Percentiles rank a stretch among this genome's conserved stretches.
Conservation (phyloP, 2,329 filamentous ascomycete genomes). For the Fusarium stilboides region DNA sequence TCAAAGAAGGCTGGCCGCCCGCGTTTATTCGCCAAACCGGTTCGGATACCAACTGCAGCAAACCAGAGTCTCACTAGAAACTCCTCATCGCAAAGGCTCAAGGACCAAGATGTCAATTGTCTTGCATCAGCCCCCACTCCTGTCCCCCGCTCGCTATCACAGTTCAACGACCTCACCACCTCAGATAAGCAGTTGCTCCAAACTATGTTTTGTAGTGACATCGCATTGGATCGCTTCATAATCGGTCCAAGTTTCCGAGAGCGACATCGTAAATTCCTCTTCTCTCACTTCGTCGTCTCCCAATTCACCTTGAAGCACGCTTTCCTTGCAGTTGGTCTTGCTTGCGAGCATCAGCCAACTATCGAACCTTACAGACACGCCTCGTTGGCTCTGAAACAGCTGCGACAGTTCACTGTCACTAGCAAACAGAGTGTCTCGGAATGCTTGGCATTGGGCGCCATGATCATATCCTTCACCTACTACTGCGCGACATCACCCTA, state of each 20-base stretch:
- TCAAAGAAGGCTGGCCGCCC: constrained; percentile 37
- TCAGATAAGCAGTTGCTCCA: constrained; percentile 24
- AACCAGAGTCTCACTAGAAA: not conserved
- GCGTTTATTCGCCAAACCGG: not conserved
- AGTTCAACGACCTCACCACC: constrained; percentile 4
- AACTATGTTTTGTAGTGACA: constrained; percentile 24
- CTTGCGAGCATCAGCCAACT: not conserved
- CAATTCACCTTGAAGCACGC: constrained; percentile 31
- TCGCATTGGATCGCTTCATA: constrained; percentile 36
- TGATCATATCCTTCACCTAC: constrained; percentile 41
- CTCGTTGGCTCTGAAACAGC: constrained; percentile 31
- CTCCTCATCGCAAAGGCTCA: not conserved
- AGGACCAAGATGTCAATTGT: not conserved
- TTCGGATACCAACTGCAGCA: not conserved
- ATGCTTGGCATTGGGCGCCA: constrained; percentile 40
- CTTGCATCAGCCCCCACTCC: not conserved
- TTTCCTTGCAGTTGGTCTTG: constrained; percentile 40
- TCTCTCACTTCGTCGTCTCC: constrained; percentile 30
- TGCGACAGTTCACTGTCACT: constrained; percentile 31
- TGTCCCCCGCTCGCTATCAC: not conserved
- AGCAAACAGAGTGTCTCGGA: constrained; percentile 24
- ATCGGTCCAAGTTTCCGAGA: constrained; percentile 45
- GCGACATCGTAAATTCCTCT: constrained; percentile 31
- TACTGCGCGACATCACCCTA: constrained; percentile 26
- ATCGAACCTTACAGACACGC: constrained; percentile 28